Conservation (phyloP, 2,329 filamentous ascomycete species). For the Colletotrichum brevisporum region DNA sequence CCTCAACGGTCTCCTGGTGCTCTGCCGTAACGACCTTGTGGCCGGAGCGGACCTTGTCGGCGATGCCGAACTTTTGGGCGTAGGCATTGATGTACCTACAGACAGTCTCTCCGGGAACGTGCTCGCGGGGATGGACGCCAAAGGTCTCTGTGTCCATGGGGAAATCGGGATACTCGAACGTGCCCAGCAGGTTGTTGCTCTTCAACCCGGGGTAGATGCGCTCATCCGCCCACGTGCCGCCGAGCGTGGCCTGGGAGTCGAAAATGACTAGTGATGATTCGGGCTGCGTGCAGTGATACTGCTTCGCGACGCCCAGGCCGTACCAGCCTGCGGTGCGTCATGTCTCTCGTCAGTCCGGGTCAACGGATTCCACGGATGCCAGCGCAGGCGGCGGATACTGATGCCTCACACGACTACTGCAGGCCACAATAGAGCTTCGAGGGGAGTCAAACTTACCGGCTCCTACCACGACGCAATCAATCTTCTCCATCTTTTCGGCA, state of each 20-base stretch:
- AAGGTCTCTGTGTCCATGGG: conserved; percentile 74
- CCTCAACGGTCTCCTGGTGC: conserved; percentile 49
- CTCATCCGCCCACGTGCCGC: conserved; percentile 78
- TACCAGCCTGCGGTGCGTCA: conserved; percentile 56
- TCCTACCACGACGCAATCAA: conserved; percentile 64
- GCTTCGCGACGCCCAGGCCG: conserved; percentile 73
- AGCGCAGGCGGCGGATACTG: too few species aligned
- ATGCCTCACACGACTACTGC: too few species aligned
- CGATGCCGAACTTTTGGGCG: conserved; percentile 58
- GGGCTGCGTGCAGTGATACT: conserved; percentile 72
- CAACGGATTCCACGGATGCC: too few species aligned
- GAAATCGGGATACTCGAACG: conserved; percentile 81
- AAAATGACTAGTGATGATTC: conserved; percentile 68
- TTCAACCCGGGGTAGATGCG: conserved; percentile 78
- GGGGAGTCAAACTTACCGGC: conserved; percentile 61
- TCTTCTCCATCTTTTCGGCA: conserved; percentile 53
- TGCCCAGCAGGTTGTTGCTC: conserved; percentile 81
- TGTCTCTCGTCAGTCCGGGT: too few species aligned
- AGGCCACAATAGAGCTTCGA: too few species aligned
- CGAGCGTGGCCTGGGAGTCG: conserved; percentile 69
- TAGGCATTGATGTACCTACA: conserved; percentile 63
- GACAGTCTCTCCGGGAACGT: conserved; percentile 62
- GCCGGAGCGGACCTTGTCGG: conserved; percentile 54
- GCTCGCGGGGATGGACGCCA: conserved; percentile 58
- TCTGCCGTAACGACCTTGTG: conserved; percentile 60